Evolutionary conservation across 2,329 filamentous ascomycete species (phyloP), one percentile per base, ranked within the genome.

Genomic region (Coleophoma eucalyptorum): DNA sequence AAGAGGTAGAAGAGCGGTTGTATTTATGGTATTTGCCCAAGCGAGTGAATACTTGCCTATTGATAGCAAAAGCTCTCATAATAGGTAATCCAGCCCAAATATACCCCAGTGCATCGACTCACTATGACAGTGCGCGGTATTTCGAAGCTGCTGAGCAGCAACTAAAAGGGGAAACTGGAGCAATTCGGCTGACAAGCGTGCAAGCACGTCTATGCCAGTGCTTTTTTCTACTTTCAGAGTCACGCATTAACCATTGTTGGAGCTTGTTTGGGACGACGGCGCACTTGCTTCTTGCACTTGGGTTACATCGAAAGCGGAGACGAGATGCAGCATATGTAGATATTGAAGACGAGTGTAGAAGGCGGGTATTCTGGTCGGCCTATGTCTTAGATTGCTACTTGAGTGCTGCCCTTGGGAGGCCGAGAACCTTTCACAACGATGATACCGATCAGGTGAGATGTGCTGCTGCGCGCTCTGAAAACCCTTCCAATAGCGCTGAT

Each of bases 351-450:
- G 76, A 81, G 55, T 74, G 75, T 42, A 71, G 77, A 3, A 76
- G 76, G 54, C 69, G 79, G n/a, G 71, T 81, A 0, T 86, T 87
- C 48, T 87, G 83, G 84, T 80, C 78, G 32, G 78, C 80, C 0
- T 87, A 86, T 58, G 79, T 75, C 13, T 66, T 87, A 3, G 82
- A 87, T 59, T 82, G 79, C 46, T 86, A 87, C 53, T 71, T 87
- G 12, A 82, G 81, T 49, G 78, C 80, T 18, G 78, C 81, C 46
- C 72, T 86, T 10, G 83, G 83, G 2, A 71, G 83, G 16, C 83
- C 84, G 1, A 67, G 78, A 15, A 74, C 81, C 2, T 80, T 86
- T 45, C 83, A 83, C 51, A 80, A 86, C 44, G 81, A 85, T 42
- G 81, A 85, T 49, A 83, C 86, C 46, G 82, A 86, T 53, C 80